Evolutionary conservation across 164 flowering plant genomes (phyloP), one percentile per base, ranked within the genome.

Genomic region (Umbilicus rupestris): DNA sequence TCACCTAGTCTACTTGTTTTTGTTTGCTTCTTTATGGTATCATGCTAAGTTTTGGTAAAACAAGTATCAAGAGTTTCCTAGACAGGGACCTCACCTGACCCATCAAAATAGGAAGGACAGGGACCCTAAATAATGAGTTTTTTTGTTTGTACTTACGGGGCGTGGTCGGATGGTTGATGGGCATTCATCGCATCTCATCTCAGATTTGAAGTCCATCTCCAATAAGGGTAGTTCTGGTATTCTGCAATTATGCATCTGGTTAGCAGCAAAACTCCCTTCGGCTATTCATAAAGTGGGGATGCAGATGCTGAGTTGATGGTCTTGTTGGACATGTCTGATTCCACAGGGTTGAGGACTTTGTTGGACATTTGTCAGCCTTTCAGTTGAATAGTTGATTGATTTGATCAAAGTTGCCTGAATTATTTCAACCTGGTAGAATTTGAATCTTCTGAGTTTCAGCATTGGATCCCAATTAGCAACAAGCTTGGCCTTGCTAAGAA

Each of bases 1-100:
- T 55, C 33, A 28, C 60, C 60, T 55, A 28, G 60, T 55, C 60
- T 55, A 55, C 60, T 55, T 55, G 28, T 11, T 26, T 28, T 55
- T 55, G 60, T 55, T 55, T 55, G 60, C 60, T 55, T 55, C 60
- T 55, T 55, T 26, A 55, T 55, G 60, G 60, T 55, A 28, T 55
- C 60, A 15, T 55, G 60, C 60, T 26, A 33, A 11, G 60, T 55
- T 55, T 28, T 55, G 33, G 60, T 26, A 55, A 28, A 3, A 19
- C 33, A 28, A 28, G 60, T 55, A 55, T 55, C 33, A 55, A 28
- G 33, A 55, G 60, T 55, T 55, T 26, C 60, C 15, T 16, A 28
- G 60, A 55, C 29, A 55, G 17, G 28, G 60, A 55, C 60, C 31
- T 28, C 14, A 52, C 58, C 15, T 52, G 29, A 52, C 29, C 22